phyloP scores from a whole-genome alignment of 176 grass and related monocot species.

The Aegilops longissima region DNA sequence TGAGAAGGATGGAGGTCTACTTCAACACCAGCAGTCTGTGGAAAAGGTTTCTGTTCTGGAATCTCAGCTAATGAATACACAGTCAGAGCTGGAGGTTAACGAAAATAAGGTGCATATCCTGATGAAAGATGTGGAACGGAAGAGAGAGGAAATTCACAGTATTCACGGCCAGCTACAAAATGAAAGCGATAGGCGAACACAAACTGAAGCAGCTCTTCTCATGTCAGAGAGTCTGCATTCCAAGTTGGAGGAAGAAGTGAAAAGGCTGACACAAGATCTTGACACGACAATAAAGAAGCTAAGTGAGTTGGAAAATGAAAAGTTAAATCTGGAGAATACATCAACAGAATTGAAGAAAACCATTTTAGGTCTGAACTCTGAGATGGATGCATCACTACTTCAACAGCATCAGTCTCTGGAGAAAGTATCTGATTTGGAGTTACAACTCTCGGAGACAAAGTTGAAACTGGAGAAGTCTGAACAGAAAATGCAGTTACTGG shows the following conservation, averaged over 20 bases:
- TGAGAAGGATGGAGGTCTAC: constrained; percentile 38
- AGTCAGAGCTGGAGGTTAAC: constrained; percentile 40
- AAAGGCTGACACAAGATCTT: constrained; percentile 39
- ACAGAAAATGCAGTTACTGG: constrained; percentile 46
- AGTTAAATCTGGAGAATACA: constrained; percentile 43
- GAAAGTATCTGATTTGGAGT: constrained; percentile 52
- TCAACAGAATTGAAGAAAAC: constrained; percentile 41
- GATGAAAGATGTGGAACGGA: constrained; percentile 47
- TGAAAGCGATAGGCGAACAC: constrained; percentile 40
- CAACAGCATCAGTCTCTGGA: constrained; percentile 35
- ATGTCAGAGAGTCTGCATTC: constrained; percentile 33
- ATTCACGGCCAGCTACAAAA: constrained; percentile 36
- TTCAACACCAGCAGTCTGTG: constrained; percentile 38
- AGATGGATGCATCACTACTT: constrained; percentile 41
- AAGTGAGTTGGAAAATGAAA: constrained; percentile 34
- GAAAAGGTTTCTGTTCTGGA: constrained; percentile 33
- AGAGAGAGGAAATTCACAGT: constrained; percentile 35
- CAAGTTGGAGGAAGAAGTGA: constrained; percentile 43
- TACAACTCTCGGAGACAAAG: constrained; percentile 30
- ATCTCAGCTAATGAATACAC: constrained; percentile 38
- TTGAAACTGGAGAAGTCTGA: constrained; percentile 49
- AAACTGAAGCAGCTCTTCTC: constrained; percentile 49
- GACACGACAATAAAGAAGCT: constrained; percentile 25
- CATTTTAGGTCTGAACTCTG: constrained; percentile 34
- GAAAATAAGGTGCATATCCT: constrained; percentile 47